Evolutionary conservation across 805 yeast species (phyloP).

Genomic region (Starmera pachycereana): DNA sequence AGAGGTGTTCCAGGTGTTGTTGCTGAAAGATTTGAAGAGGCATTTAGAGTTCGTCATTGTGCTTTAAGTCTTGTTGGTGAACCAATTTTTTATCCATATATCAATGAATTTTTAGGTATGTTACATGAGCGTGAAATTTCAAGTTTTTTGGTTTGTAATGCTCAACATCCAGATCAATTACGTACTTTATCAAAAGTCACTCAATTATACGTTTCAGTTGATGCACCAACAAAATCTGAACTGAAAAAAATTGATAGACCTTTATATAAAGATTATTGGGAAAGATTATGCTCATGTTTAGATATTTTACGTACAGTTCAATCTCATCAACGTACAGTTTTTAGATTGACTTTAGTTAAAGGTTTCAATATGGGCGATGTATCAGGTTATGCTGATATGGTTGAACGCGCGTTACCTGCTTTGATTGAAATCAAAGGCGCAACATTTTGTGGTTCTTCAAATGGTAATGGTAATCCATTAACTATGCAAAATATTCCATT

Average conservation of each 20-base stretch:
- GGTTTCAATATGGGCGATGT: conserved; percentile 84
- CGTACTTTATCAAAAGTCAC: conserved; percentile 66
- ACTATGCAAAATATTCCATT: conserved; percentile 95
- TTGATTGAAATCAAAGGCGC: conserved; percentile 92
- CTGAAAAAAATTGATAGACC: conserved; percentile 84
- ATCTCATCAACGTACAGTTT: conserved; percentile 80
- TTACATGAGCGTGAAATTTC: conserved; percentile 74
- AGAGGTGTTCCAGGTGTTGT: conserved; percentile 93
- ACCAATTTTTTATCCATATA: conserved; percentile 88
- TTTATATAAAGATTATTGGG: conserved; percentile 86
- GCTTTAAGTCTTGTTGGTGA: conserved; percentile 91
- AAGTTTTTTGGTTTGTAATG: conserved; percentile 86
- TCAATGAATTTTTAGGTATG: conserved; percentile 73
- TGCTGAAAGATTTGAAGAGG: conserved; percentile 83
- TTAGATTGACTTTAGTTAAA: conserved; percentile 81
- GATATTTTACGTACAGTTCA: conserved; percentile 69
- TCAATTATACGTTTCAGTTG: conserved; percentile 85
- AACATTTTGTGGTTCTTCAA: conserved; percentile 86
- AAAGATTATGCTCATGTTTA: conserved; percentile 68
- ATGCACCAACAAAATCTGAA: conserved; percentile 80
- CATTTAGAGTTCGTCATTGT: conserved; percentile 82
- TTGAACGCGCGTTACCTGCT: conserved; percentile 71
- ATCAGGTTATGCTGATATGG: conserved; percentile 78
- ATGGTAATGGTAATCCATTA: conserved; percentile 74
- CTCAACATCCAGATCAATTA: conserved; percentile 88